Base-by-base conservation (phyloP, 257 asterid species). In the Gentiana macrophylla region DNA sequence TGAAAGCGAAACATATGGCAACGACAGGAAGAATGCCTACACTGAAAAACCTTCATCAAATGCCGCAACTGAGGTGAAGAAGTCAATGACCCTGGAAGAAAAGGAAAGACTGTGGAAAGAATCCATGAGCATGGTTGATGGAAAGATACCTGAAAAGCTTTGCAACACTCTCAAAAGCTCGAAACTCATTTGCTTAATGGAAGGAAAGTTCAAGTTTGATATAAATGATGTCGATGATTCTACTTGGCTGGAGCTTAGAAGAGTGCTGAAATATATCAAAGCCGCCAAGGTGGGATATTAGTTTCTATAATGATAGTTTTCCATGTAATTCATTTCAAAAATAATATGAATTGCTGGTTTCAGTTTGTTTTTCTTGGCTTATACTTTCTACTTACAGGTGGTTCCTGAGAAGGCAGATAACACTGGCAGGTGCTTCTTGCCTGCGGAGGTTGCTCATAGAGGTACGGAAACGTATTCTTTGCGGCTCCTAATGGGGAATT, bases 181-280 rank as follows among this genome's bases (percentile, higher is more conserved):
- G 56, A 72, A 69, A 15, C 43, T 71, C 47, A 36, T 44, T 46
- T 45, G 46, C 45, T 37, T 52, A 12, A 59, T 35, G 46, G 70
- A 65, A 37, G 70, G 68, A 55, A 54, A 57, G 44, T 37, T 67
- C 9, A 56, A 35, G 45, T 11, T 59, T 53, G 73, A 60, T 53
- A 54, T 79, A 12, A 61, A 68, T 43, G 67, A 60, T 41, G 59
- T 70, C 49, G 75, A 73, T 50, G 84, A 76, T 66, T 74, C 62
- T 44, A 67, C 70, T 55, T 62, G 80, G 53, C 57, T 67, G 83
- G 77, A 74, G 69, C 49, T 82, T 57, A 76, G 77, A 70, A 72
- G 75, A 53, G 73, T 60, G 55, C 56, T 78, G 45, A 72, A 65
- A 55, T 54, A 32, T 41, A 58, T 56, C 62, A 61, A 62, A 57